These are phyloP conservation scores for Aspergillus cristatus DNA, from an alignment of 495 filamentous ascomycete genomes.

Conservation along the genomic window DNA sequence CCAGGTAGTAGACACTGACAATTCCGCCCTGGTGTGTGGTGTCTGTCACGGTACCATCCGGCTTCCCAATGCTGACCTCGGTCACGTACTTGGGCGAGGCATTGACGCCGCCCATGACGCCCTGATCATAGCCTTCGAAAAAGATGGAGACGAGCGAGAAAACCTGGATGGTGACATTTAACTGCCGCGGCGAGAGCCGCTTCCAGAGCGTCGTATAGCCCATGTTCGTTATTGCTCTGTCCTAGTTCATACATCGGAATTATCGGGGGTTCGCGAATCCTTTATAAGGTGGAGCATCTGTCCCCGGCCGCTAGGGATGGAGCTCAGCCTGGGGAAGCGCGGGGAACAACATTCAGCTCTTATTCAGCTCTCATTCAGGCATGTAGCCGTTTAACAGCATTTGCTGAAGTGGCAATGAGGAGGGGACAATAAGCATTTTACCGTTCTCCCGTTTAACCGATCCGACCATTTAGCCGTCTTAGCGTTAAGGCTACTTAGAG, in stretches of 20 bases:
- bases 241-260: neutral
- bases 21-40: constrained; percentile 38
- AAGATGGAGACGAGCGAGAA: constrained; percentile 44
- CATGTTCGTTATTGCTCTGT: constrained; percentile 10
- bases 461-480: neutral
- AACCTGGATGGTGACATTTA: constrained; percentile 34
- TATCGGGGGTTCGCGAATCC: neutral
- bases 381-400: no score
- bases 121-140: constrained; percentile 49
- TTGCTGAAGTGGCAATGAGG: neutral
- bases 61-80: constrained; percentile 24
- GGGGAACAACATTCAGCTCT: no score
- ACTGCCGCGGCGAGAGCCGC: constrained; percentile 29
- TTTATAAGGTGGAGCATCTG: constrained; percentile 2
- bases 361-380: no score
- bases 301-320: constrained; percentile 1
- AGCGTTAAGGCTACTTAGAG: neutral
- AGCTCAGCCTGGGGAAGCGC: constrained; percentile 3
- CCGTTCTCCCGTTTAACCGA: constrained; percentile 8
- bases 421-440: constrained; percentile 10
- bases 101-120: constrained; percentile 45
- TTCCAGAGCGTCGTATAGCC: constrained; percentile 35
- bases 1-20: constrained; percentile 46
- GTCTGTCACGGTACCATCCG: constrained; percentile 29
- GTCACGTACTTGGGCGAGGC: constrained; percentile 29